Evolutionary conservation across 768 basidiomycete species (phyloP), one percentile per base, ranked within the genome.

Genomic region (Pleurotus tuber-regium): DNA sequence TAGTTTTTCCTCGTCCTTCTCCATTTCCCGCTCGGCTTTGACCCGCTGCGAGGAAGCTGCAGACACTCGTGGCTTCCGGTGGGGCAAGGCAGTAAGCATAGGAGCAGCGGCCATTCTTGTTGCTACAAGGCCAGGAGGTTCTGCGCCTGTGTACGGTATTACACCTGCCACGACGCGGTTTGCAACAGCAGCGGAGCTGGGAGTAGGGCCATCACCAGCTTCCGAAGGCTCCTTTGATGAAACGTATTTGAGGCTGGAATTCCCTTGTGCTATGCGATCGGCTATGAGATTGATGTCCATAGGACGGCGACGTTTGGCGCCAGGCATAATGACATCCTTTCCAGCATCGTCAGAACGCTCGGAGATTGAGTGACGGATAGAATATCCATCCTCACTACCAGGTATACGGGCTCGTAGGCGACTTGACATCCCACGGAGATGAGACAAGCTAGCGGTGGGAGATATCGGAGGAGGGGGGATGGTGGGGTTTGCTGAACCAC

Each of bases 1-100:
- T 21, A 80, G 65, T 36, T 70, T 70, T 44, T 73, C 72, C 53
- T 78, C 78, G 41, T 83, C 78, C 10, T 69, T 65, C 46, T 66
- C 65, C 54, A 70, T 62, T 23, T 64, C 66, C 46, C 72, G 66
- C 54, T 60, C 12, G 55, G 59, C 33, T 51, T 63, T 33, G 39
- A 57, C 57, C 33, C 65, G 55, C 30, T 66, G 65, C 33, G 55
- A 51, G 8, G 61, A 46, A 31, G 62, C 66, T 24, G 67, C 54
- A 12, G 68, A 68, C 21, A 53, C 57, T 21, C 58, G 65, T 25
- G 60, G 58, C 52, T 60, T 62, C 36, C 53, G 59, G 21, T 28
- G 59, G 43, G 40, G 26, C 23, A 23, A 21, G 35, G 55, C 58
- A n/a, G n/a, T n/a, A 1, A 59, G 60, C 18, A 61, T 50, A 23